Percentiles rank a stretch among this genome's conserved stretches.
Conservation (phyloP, 441 rosid genomes). For the Pelargonium myrrhifolium region DNA sequence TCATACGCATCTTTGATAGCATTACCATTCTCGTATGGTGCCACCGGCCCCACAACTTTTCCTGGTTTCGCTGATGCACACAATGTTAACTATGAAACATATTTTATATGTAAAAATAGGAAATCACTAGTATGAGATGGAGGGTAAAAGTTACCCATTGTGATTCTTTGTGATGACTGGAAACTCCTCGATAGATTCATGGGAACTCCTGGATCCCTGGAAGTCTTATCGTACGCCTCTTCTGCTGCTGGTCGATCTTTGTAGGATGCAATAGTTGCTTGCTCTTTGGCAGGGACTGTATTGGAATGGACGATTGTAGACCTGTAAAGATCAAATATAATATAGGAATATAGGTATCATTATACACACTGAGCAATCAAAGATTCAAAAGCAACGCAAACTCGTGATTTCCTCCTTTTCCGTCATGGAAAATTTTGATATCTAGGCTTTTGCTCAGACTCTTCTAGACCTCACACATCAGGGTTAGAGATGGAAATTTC, state of each 20-base stretch:
- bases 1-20: constrained; percentile 48
- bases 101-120: constrained; percentile 4
- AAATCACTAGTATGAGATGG: constrained; percentile 5
- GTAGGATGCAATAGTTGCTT: constrained; percentile 23
- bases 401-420: background rate
- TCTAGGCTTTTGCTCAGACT: too few species aligned
- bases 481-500: too few species aligned
- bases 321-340: constrained; percentile 32
- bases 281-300: constrained; percentile 38
- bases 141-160: constrained; percentile 36
- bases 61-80: constrained; percentile 53
- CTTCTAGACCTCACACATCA: too few species aligned
- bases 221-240: constrained; percentile 27
- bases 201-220: constrained; percentile 40
- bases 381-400: background rate
- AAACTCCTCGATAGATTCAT: constrained; percentile 33
- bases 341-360: background rate
- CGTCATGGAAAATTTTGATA: too few species aligned
- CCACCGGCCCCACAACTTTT: constrained; percentile 51
- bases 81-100: constrained; percentile 14
- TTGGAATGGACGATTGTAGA: constrained; percentile 74
- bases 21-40: constrained; percentile 50
- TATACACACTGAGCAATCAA: background rate
- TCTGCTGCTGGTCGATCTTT: constrained; percentile 37
- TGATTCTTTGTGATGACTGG: constrained; percentile 56